Base-by-base conservation (phyloP, 768 basidiomycete species). In the Amanita jacksonii region DNA sequence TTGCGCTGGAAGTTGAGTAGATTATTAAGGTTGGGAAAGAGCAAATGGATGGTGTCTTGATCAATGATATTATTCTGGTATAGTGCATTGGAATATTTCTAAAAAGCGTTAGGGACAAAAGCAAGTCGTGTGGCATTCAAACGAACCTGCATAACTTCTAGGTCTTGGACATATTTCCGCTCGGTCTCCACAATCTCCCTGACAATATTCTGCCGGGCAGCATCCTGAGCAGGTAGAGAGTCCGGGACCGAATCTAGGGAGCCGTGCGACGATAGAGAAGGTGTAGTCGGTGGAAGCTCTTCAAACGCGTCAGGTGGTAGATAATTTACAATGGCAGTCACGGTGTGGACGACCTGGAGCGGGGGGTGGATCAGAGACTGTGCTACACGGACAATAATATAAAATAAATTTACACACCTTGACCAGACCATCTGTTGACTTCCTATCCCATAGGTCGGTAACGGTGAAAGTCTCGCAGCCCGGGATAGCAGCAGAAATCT, bases 1-100 rank as follows among this genome's bases (percentile, higher is more conserved):
- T 84, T 81, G 52, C 92, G 79, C 61, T 98, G 96, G 57, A 98
- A 96, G 62, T 99, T 97, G 54, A 98, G 74, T 23, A 99, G 75
- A 59, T 90, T 86, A 71, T 90, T 87, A 50, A 98, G 73, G 62
- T 88, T 88, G 4, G 92, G 89, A 67, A 99, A 99, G 47, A 99
- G 82, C 46, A 85, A 74, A 64, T 97, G 94, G 43, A 94, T 90
- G 33, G 90, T 93, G 59, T 98, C 96, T 53, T 89, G 87, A 61
- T 92, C 85, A 52, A 98, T 84, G 43, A 87, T 71, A 54, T 87
- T 84, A 55, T 77, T 77, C 61, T 85, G 81, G 5, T 89, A 73
- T 47, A 97, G 67, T 12, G 85, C 82, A 37, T 75, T 82, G 13
- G 93, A 78, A 57, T 97, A 98, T 77, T 86, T 84, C 92, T 96